Evolutionary conservation across 23 red algal species (phyloP).

Genomic region (Porphyridium purpureum): DNA sequence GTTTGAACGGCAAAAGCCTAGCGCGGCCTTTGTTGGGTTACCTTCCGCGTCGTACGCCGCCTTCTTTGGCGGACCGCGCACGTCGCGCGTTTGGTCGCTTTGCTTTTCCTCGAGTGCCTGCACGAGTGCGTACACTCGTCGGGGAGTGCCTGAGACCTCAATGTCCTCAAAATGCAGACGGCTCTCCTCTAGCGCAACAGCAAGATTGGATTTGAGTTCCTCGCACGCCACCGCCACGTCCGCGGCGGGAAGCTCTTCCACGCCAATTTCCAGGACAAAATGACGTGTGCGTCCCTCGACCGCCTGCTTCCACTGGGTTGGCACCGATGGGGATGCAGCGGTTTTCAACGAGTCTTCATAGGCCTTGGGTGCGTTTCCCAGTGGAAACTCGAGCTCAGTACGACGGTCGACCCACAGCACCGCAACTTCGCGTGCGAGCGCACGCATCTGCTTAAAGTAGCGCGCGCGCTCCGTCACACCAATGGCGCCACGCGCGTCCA

Average conservation of each 20-base stretch:
- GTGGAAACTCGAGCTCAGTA: slow-evolving; percentile 62
- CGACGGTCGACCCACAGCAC: slow-evolving; percentile 66
- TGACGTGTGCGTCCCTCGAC: background rate
- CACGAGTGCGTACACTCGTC: slow-evolving; percentile 43
- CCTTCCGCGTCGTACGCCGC: slow-evolving; percentile 54
- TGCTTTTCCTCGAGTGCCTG: no score
- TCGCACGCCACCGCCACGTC: no score
- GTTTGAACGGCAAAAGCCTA: slow-evolving; percentile 54
- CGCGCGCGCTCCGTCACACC: slow-evolving; percentile 86
- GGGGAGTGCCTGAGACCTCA: slow-evolving; percentile 49
- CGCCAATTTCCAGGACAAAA: slow-evolving; percentile 77
- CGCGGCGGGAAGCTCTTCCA: slow-evolving; percentile 74
- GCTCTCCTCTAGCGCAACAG: slow-evolving; percentile 15
- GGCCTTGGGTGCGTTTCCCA: slow-evolving; percentile 11
- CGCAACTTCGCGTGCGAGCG: slow-evolving; percentile 72
- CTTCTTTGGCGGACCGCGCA: slow-evolving; percentile 60
- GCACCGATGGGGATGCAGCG: no score
- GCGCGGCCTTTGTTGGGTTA: slow-evolving; percentile 42
- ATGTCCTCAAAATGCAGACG: slow-evolving; percentile 19
- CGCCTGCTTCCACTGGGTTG: background rate
- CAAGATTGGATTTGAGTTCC: slow-evolving; percentile 26
- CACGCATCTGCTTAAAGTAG: slow-evolving; percentile 84
- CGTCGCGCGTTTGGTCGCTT: no score
- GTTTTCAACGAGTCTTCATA: no score
- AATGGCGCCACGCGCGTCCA: slow-evolving; percentile 89